phyloP scores from a whole-genome alignment of 192 early-diverging fungal genomes.

The Funneliformis geosporum region DNA sequence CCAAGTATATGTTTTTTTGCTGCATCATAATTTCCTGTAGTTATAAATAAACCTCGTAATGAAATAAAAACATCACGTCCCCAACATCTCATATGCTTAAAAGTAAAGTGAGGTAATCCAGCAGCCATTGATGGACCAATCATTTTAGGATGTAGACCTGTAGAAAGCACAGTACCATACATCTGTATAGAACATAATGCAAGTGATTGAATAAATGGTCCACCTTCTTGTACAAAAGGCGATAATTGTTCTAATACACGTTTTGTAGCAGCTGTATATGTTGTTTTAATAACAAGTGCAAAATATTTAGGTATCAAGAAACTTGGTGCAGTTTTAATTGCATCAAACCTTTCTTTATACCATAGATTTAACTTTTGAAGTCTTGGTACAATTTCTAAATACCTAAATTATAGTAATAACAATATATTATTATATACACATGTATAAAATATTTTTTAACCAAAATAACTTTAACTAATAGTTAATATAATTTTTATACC shows the following conservation, averaged over 20 bases:
- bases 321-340: slow-evolving; percentile 74
- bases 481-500: slow-evolving; percentile 36
- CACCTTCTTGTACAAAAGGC: slow-evolving; percentile 54
- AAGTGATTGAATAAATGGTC: slow-evolving; percentile 69
- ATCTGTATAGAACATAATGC: slow-evolving; percentile 85
- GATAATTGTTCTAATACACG: slow-evolving; percentile 66
- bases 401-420: slow-evolving; percentile 37
- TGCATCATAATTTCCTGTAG: slow-evolving; percentile 79
- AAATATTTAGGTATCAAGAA: slow-evolving; percentile 95
- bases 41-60: slow-evolving; percentile 79
- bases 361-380: slow-evolving; percentile 62
- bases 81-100: slow-evolving; percentile 93
- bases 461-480: neutral
- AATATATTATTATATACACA: no score
- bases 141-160: slow-evolving; percentile 72
- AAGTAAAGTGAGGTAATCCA: slow-evolving; percentile 93
- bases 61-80: slow-evolving; percentile 98
- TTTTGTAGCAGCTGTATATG: slow-evolving; percentile 69
- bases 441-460: no score
- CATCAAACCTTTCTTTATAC: slow-evolving; percentile 70
- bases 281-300: slow-evolving; percentile 75
- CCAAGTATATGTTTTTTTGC: slow-evolving; percentile 85
- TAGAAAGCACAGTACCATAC: slow-evolving; percentile 78
- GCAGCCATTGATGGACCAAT: slow-evolving; percentile 77
- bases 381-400: slow-evolving; percentile 36